Base-by-base conservation (phyloP, 305 asterid genomes). In the Stenogyne calaminthoides region DNA sequence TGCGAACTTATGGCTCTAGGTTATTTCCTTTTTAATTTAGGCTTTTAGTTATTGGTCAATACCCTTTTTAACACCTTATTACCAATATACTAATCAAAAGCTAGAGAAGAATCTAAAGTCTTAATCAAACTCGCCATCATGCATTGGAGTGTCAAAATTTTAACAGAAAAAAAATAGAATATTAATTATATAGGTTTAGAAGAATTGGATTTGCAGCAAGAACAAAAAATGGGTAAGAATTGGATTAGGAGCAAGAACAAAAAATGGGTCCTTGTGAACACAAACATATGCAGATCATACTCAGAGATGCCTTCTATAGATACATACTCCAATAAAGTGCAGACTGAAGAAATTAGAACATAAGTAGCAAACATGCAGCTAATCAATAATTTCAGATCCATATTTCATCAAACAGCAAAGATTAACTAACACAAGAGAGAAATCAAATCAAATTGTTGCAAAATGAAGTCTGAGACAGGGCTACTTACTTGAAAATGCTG, bases 401-500 rank as follows among this genome's bases (percentile, higher is more conserved):
- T 32, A 5, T 32, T 32, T 27, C 71, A 70, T 36, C 70, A 16
- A 65, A 42, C 69, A 61, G 49, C 78, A 60, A 64, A 19, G 15
- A 56, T 57, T 49, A 49, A n/a, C 56, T 27, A 73, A 59, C 20
- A 71, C 40, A 54, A 12, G 2, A 15, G 42, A 20, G 70, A 18
- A 56, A 57, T 20, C 25, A 66, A 49, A 71, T 64, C 58, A 70
- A 65, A 68, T 36, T 27, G 66, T 70, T 66, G 64, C 58, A 56
- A 42, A 42, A 18, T 49, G 60, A 58, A 61, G 42, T 11, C 9
- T 27, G 19, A 32, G 49, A 77, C 56, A 57, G 61, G 69, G 37
- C 66, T 25, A 62, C 79, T 85, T 82, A 83, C 88, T 10, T 42
- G 42, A 76, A 76, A 71, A 5, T 63, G 60, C 67, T 37, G 54